Conservation (phyloP, 768 basidiomycete genomes). For the Guyanaporus albipodus region DNA sequence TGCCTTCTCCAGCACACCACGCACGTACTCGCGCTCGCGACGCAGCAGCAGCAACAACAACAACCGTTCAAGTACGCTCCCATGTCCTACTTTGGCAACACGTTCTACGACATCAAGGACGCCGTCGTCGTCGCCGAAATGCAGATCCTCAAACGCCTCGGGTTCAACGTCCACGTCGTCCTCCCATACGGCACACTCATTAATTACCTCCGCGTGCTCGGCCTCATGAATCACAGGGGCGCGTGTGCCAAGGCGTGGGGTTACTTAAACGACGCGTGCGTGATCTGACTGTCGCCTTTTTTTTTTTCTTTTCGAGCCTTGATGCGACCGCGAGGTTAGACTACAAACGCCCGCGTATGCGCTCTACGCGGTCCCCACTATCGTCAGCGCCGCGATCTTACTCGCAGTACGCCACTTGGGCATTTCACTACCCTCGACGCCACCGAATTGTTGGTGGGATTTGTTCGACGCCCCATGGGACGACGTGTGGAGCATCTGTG, state of each 20-base stretch:
- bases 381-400: constrained; percentile 87
- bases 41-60: constrained; percentile 22
- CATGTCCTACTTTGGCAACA: constrained; percentile 85
- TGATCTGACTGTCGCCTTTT: constrained; percentile 18
- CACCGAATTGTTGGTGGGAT: constrained; percentile 85
- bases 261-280: constrained; percentile 93
- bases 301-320: not conserved
- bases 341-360: constrained; percentile 93
- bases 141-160: constrained; percentile 94
- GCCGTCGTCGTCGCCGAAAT: constrained; percentile 92
- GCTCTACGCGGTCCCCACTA: constrained; percentile 81
- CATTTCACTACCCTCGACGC: constrained; percentile 68
- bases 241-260: constrained; percentile 87
- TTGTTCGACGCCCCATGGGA: constrained; percentile 91
- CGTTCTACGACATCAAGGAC: constrained; percentile 94
- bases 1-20: constrained; percentile 73
- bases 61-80: constrained; percentile 63
- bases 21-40: constrained; percentile 43
- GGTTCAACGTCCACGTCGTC: constrained; percentile 91
- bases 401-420: constrained; percentile 69
- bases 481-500: constrained; percentile 82
- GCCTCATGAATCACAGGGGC: constrained; percentile 67
- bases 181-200: constrained; percentile 92
- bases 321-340: constrained; percentile 38
- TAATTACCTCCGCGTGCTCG: constrained; percentile 89